phyloP scores from a whole-genome alignment of 495 filamentous ascomycete genomes.

The Neurospora sp. region DNA sequence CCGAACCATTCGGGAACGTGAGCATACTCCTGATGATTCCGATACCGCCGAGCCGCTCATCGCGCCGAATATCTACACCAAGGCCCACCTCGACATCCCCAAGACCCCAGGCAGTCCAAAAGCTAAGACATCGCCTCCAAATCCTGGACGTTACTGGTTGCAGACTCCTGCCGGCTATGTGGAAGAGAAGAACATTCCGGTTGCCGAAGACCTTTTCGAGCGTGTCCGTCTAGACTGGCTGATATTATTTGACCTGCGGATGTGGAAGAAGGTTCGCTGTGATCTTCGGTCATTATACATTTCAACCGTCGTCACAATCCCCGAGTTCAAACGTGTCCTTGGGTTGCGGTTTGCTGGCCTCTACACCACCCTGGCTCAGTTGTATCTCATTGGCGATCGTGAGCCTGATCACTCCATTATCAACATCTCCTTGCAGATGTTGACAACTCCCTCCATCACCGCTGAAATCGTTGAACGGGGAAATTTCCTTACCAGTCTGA shows the following conservation, averaged over 20 bases:
- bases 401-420: constrained; percentile 98
- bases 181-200: constrained; percentile 45
- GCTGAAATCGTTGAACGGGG: constrained; percentile 86
- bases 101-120: constrained; percentile 39
- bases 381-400: constrained; percentile 92
- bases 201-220: constrained; percentile 75
- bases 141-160: constrained; percentile 73
- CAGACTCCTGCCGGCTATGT: constrained; percentile 59
- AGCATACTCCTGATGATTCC: constrained; percentile 49
- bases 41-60: constrained; percentile 48
- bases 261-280: constrained; percentile 93
- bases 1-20: constrained; percentile 34
- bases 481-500: constrained; percentile 92
- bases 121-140: constrained; percentile 23
- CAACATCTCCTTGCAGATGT: constrained; percentile 89
- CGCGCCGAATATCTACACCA: constrained; percentile 42
- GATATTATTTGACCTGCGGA: constrained; percentile 86
- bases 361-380: constrained; percentile 84
- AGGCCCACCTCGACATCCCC: constrained; percentile 45
- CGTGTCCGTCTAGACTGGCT: constrained; percentile 90
- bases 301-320: constrained; percentile 87
- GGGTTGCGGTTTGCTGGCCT: constrained; percentile 85
- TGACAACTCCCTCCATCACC: constrained; percentile 92
- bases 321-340: constrained; percentile 92
- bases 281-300: constrained; percentile 92